phyloP scores from a whole-genome alignment of 441 rosid genomes.

The Mallotus repandus region DNA sequence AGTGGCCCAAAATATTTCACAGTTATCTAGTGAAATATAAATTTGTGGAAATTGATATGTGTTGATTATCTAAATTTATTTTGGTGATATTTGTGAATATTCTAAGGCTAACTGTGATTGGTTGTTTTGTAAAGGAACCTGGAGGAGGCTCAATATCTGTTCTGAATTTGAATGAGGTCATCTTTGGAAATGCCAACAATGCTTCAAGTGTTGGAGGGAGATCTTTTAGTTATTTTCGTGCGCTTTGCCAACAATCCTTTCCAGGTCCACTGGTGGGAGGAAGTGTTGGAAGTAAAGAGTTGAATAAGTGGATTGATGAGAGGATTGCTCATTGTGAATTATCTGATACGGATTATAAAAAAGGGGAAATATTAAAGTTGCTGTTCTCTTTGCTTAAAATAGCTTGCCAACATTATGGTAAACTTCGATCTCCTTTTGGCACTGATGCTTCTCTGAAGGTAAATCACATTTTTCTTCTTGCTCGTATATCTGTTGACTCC shows the following conservation, averaged over 20 bases:
- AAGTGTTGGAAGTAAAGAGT: conserved; percentile 80
- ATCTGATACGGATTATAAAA: conserved; percentile 52
- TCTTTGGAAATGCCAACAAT: conserved; percentile 38
- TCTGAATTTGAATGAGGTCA: conserved; percentile 71
- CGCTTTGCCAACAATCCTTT: conserved; percentile 71
- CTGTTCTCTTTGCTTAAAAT: conserved; percentile 90
- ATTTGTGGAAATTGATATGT: neutral
- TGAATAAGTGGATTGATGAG: conserved; percentile 96
- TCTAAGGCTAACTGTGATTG: conserved; percentile 28
- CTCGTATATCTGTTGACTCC: neutral
- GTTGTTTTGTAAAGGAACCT: conserved; percentile 46
- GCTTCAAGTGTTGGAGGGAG: conserved; percentile 39
- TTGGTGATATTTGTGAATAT: neutral
- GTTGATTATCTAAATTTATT: neutral
- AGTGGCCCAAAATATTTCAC: conserved; percentile 19
- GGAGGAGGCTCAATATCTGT: conserved; percentile 57
- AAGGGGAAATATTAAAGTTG: conserved; percentile 59
- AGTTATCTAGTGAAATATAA: neutral
- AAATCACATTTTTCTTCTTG: conserved; percentile 18
- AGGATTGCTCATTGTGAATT: conserved; percentile 68
- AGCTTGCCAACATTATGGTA: conserved; percentile 93
- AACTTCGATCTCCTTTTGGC: conserved; percentile 93
- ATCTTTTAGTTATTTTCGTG: conserved; percentile 55
- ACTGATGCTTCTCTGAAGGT: conserved; percentile 65
- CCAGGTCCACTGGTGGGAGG: conserved; percentile 99